These are phyloP conservation scores for Lipomyces sp. DNA, from an alignment of 805 yeast species.

Conservation along the genomic window DNA sequence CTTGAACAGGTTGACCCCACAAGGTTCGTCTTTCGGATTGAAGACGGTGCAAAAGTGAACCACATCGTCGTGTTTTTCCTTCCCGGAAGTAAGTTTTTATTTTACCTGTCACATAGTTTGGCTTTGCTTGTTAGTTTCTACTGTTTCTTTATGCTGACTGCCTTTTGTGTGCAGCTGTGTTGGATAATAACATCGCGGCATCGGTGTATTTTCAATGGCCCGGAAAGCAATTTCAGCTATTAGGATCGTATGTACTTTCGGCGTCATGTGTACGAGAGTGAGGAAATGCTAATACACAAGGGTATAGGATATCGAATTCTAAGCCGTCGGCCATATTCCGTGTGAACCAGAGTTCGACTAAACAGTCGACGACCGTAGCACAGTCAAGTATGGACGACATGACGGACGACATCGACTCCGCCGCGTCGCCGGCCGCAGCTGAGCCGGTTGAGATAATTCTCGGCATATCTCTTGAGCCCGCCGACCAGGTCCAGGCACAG, in stretches of 20 bases:
- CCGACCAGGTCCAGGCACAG: conserved; percentile 58
- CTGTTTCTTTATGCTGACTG: too few species aligned
- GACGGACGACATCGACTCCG: conserved; percentile 51
- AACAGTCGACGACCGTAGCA: conserved; percentile 8
- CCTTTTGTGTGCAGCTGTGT: conserved; percentile 26
- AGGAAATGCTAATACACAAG: neutral
- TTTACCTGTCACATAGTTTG: neutral
- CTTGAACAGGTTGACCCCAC: conserved; percentile 60
- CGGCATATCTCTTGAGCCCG: conserved; percentile 90
- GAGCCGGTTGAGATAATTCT: conserved; percentile 47
- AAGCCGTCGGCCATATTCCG: conserved; percentile 93
- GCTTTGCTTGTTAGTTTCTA: conserved; percentile 26
- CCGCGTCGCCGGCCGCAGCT: conserved; percentile 39
- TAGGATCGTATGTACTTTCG: conserved; percentile 45
- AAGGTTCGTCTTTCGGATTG: conserved; percentile 62
- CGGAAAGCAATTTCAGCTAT: conserved; percentile 42
- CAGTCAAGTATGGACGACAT: conserved; percentile 48
- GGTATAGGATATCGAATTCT: conserved; percentile 36
- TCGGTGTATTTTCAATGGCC: conserved; percentile 85
- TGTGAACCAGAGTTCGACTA: conserved; percentile 48
- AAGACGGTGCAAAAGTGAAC: conserved; percentile 62
- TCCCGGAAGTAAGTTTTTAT: conserved; percentile 62
- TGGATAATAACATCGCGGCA: conserved; percentile 71
- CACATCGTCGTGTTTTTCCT: conserved; percentile 81
- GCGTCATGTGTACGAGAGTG: conserved; percentile 52